These are phyloP conservation scores for Chaetomium sp. DNA, from an alignment of 2,329 filamentous ascomycete species.

Conservation along the genomic window DNA sequence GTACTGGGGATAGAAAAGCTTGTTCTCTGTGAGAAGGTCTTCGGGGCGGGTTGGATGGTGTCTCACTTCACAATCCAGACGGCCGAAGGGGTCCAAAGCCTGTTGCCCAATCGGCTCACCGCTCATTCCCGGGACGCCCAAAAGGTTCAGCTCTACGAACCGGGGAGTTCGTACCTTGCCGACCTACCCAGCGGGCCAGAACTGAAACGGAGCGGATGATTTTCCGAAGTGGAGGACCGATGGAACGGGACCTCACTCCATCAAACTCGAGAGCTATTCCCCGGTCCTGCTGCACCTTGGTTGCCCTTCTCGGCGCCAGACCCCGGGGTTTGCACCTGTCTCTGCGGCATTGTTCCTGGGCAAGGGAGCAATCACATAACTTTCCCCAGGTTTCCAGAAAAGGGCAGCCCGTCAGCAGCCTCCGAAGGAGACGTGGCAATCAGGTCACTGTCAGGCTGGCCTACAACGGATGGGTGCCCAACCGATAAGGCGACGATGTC, in stretches of 20 bases:
- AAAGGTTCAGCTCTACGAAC: background rate
- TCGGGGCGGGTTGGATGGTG: background rate
- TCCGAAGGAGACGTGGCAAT: conserved; percentile 11
- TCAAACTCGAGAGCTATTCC: background rate
- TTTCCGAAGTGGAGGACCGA: background rate
- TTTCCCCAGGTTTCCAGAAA: background rate
- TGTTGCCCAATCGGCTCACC: conserved; percentile 17
- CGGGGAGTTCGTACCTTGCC: too few species aligned
- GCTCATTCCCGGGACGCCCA: conserved; percentile 6
- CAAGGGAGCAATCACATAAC: background rate
- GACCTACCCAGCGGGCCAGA: too few species aligned
- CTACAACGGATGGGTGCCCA: conserved; percentile 9
- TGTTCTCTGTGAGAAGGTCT: background rate
- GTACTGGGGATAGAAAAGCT: background rate
- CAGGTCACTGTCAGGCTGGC: background rate
- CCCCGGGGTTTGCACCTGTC: background rate
- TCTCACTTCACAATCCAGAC: background rate
- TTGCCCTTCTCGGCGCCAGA: background rate
- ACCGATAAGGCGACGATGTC: background rate
- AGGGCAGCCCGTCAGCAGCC: background rate
- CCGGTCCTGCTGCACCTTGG: background rate
- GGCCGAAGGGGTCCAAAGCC: background rate
- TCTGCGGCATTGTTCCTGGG: background rate
- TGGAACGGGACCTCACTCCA: background rate
- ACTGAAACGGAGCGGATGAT: conserved; percentile 1